phyloP scores from a whole-genome alignment of 768 basidiomycete species.

The Porphyrellus cyaneotinctus region DNA sequence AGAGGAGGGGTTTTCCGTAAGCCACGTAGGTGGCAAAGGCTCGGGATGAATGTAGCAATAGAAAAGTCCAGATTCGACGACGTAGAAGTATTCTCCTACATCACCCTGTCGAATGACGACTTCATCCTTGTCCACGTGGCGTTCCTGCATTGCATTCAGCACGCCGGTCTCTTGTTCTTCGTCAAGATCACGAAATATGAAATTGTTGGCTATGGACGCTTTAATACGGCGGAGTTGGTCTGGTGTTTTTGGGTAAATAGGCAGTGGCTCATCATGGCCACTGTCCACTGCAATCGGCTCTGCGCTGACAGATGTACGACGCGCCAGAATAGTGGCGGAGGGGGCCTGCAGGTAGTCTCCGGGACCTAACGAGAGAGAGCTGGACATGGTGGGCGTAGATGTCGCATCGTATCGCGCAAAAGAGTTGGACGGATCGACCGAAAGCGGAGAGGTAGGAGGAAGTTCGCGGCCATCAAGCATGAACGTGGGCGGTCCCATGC shows the following conservation, averaged over 20 bases:
- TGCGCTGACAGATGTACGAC: conserved; percentile 92
- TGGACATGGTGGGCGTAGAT: conserved; percentile 43
- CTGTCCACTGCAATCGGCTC: conserved; percentile 89
- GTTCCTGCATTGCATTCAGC: conserved; percentile 93
- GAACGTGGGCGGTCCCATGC: conserved; percentile 49
- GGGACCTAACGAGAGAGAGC: conserved; percentile 37
- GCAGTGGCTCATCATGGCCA: conserved; percentile 60
- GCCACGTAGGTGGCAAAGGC: conserved; percentile 58
- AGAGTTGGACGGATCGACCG: conserved; percentile 39
- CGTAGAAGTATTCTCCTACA: conserved; percentile 96
- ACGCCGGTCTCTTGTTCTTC: conserved; percentile 94
- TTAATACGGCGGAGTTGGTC: conserved; percentile 89
- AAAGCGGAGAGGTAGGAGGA: conserved; percentile 59
- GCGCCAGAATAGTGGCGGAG: conserved; percentile 75
- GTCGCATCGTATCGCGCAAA: conserved; percentile 51
- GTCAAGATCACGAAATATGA: conserved; percentile 94
- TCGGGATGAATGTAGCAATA: conserved; percentile 78
- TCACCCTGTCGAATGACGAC: conserved; percentile 98
- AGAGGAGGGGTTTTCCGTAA: conserved; percentile 39
- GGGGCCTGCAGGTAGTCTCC: conserved; percentile 72
- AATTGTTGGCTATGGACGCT: conserved; percentile 80
- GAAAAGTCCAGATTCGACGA: conserved; percentile 85
- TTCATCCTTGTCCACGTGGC: conserved; percentile 61
- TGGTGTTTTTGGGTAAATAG: conserved; percentile 70
- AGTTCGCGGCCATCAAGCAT: conserved; percentile 56